Base-by-base conservation (phyloP, 2,329 filamentous ascomycete species). In the Fusarium sp. region DNA sequence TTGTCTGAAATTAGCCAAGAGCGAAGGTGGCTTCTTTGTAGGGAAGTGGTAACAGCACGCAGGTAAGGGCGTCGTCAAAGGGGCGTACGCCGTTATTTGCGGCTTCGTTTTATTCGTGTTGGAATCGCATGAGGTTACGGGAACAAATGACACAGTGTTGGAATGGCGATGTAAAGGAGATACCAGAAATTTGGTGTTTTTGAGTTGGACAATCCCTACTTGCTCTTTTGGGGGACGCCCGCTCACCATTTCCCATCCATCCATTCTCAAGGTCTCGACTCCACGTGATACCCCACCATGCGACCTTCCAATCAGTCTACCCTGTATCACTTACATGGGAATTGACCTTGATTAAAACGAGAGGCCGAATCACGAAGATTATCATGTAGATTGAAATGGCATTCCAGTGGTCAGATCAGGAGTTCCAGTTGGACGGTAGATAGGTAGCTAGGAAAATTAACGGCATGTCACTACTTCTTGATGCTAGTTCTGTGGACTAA, bases 151-250 rank as follows among this genome's bases (percentile, higher is more conserved):
- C 27, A 25, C 18, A 18, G 27, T 41, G 68, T 44, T 57, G 49
- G 45, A 53, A 66, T 45, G 60, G 52, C 24, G 68, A 71, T 71
- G 68, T 38, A 57, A 65, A 71, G 51, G 34, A 55, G 68, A 65
- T 62, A 59, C 68, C 48, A 66, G 68, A 58, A 72, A 58, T 71
- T 69, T 72, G 69, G 58, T 70, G 69, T 55, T 70, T 70, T 70
- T 56, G 29, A 47, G 55, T 60, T 58, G 68, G 68, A 54, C 64
- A 69, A 72, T 72, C 56, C 65, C 65, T 66, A 62, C 49, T 62
- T 47, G 48, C 40, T 67, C 66, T 62, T 53, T 58, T 62, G 55
- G 63, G 55, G 57, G 55, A 57, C 57, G 53, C 58, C 62, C 43
- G 47, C 62, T 67, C 55, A 46, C 53, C 52, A 51, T 30, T 64